A percentile compares a stretch with the other conserved stretches of the same genome.
These are phyloP conservation scores for Penicillium robsamsonii DNA, from an alignment of 495 filamentous ascomycete species.

Conservation along the genomic window DNA sequence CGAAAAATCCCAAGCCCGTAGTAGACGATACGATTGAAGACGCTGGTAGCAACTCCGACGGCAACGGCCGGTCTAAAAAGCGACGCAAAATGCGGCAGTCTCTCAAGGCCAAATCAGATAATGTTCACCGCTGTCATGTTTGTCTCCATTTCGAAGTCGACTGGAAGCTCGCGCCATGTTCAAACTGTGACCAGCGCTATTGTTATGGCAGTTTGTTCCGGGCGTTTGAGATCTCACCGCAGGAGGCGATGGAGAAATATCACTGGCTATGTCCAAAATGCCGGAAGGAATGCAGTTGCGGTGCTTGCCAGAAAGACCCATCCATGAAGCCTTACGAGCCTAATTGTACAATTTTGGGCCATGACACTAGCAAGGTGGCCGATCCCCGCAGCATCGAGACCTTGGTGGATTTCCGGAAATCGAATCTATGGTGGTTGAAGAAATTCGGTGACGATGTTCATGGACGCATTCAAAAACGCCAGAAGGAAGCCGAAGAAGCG, in stretches of 20 bases:
- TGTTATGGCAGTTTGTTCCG: conserved; percentile 88
- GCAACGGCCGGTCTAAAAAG: conserved; percentile 44
- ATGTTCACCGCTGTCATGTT: conserved; percentile 67
- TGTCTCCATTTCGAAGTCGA: conserved; percentile 68
- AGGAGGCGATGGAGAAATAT: conserved; percentile 70
- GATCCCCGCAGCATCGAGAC: conserved; percentile 86
- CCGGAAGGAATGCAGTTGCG: conserved; percentile 78
- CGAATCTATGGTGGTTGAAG: conserved; percentile 77
- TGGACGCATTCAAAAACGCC: conserved; percentile 44
- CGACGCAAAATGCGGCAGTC: conserved; percentile 42
- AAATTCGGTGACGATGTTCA: conserved; percentile 50
- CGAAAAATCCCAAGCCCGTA: conserved; percentile 41
- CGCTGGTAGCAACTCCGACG: conserved; percentile 22
- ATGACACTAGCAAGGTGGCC: conserved; percentile 83
- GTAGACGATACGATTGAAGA: conserved; percentile 11
- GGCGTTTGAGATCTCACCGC: conserved; percentile 83
- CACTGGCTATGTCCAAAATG: conserved; percentile 89
- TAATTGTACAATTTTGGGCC: conserved; percentile 77
- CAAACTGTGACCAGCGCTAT: conserved; percentile 68
- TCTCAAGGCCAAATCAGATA: conserved; percentile 41
- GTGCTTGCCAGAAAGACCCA: conserved; percentile 61
- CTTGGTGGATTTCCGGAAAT: conserved; percentile 78
- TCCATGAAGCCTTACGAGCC: conserved; percentile 73
- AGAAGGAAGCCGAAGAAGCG: conserved; percentile 51
- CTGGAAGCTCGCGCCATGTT: conserved; percentile 81